Conservation (phyloP, 2,329 filamentous ascomycete genomes). For the Uncinocarpus reesii region DNA sequence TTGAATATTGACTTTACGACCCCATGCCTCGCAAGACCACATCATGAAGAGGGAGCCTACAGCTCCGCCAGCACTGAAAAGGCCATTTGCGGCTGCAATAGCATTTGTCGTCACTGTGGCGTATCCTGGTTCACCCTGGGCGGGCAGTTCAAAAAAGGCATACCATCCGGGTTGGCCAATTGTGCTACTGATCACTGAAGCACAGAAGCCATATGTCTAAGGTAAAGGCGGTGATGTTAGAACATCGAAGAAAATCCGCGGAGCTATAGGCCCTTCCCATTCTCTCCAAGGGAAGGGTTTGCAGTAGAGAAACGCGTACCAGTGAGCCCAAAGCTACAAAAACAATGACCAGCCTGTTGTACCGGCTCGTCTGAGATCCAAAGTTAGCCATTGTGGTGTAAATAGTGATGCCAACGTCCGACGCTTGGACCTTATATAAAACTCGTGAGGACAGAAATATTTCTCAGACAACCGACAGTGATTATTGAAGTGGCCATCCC, state of each 20-base stretch:
- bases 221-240: neutral
- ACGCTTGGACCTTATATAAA: too few relatives aligned
- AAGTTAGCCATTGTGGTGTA: slow-evolving; percentile 23
- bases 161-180: slow-evolving; percentile 47
- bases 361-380: slow-evolving; percentile 30
- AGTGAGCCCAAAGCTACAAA: slow-evolving; percentile 34
- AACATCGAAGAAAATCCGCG: neutral
- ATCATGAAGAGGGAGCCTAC: slow-evolving; percentile 41
- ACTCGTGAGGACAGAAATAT: too few relatives aligned
- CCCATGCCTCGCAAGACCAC: slow-evolving; percentile 40
- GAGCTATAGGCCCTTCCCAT: too few relatives aligned
- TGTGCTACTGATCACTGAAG: slow-evolving; percentile 43
- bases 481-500: too few relatives aligned
- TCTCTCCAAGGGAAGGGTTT: too few relatives aligned
- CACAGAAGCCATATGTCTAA: slow-evolving; percentile 44
- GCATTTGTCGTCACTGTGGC: slow-evolving; percentile 38
- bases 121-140: slow-evolving; percentile 37
- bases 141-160: slow-evolving; percentile 40
- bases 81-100: slow-evolving; percentile 42
- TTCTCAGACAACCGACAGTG: too few relatives aligned
- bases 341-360: slow-evolving; percentile 32
- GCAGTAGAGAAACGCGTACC: slow-evolving; percentile 26
- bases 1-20: slow-evolving; percentile 40
- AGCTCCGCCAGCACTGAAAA: slow-evolving; percentile 42
- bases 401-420: neutral